These are phyloP conservation scores for Omphalea diandra DNA, from an alignment of 441 rosid genomes.

Conservation along the genomic window DNA sequence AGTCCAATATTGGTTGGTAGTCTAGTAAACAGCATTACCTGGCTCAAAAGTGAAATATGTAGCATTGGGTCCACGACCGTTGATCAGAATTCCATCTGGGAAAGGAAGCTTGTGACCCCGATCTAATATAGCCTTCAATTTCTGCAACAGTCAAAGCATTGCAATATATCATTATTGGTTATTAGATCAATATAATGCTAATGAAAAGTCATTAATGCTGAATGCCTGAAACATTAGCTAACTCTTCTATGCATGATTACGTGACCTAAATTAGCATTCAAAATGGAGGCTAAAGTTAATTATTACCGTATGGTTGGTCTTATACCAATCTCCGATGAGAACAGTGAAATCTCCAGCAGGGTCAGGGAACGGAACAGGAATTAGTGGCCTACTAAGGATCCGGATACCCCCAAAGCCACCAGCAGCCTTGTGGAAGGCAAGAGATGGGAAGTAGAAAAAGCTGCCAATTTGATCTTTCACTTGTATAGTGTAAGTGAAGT, in stretches of 20 bases:
- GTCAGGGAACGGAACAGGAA: conserved; percentile 81
- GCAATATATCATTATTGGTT: background rate
- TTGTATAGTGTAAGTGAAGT: conserved; percentile 81
- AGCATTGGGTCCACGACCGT: conserved; percentile 69
- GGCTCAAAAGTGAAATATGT: conserved; percentile 58
- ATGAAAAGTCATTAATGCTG: too few species aligned
- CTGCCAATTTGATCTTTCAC: conserved; percentile 93
- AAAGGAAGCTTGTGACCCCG: conserved; percentile 54
- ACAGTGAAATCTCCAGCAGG: conserved; percentile 77
- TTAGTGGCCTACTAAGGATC: conserved; percentile 70
- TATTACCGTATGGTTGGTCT: conserved; percentile 62
- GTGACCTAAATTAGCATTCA: background rate
- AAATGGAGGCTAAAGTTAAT: too few species aligned
- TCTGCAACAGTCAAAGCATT: conserved; percentile 32
- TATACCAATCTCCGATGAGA: conserved; percentile 92
- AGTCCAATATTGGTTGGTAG: too few species aligned
- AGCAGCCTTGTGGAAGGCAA: conserved; percentile 86
- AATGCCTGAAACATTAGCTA: too few species aligned
- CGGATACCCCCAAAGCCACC: conserved; percentile 88
- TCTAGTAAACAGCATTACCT: too few species aligned
- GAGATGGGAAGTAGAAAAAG: conserved; percentile 87
- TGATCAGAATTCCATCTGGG: conserved; percentile 78
- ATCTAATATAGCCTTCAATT: conserved; percentile 54
- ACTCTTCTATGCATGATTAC: too few species aligned
- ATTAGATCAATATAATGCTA: too few species aligned